Evolutionary conservation across 805 yeast genomes (phyloP).

Genomic region (Grigorovia transvaalensis): DNA sequence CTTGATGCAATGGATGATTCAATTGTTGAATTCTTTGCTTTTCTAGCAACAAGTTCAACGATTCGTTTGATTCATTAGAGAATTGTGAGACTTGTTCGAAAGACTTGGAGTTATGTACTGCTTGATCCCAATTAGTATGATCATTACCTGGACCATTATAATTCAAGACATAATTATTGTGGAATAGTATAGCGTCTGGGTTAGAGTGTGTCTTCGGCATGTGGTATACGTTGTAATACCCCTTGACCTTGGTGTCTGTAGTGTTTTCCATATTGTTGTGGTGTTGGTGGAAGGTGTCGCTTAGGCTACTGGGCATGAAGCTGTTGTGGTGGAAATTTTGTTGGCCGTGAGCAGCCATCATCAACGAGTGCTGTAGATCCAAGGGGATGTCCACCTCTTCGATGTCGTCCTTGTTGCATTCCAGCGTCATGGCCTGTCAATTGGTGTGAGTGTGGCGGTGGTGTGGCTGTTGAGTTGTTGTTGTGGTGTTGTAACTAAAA

Average conservation of each 20-base stretch:
- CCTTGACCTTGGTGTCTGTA: neutral
- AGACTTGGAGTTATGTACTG: constrained; percentile 3
- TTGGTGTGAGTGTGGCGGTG: neutral
- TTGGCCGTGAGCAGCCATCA: neutral
- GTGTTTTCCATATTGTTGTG: neutral
- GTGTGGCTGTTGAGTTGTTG: no score
- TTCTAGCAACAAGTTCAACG: constrained; percentile 30
- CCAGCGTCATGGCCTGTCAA: neutral
- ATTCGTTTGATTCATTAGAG: constrained; percentile 21
- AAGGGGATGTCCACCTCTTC: constrained; percentile 24
- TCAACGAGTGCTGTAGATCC: constrained; percentile 15
- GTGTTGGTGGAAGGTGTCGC: neutral
- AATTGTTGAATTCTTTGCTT: constrained; percentile 33
- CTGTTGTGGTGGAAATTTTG: neutral
- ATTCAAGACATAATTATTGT: neutral
- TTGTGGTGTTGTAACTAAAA: no score
- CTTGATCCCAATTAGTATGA: neutral
- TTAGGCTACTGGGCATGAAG: neutral
- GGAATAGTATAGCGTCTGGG: neutral
- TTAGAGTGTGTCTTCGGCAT: neutral
- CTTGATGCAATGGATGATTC: constrained; percentile 34
- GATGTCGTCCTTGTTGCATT: constrained; percentile 1
- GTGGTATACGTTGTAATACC: neutral
- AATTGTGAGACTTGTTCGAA: constrained; percentile 5
- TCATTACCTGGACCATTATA: neutral